Evolutionary conservation across 805 yeast species (phyloP).

Genomic region (Sugiyamaella mastotermitis): DNA sequence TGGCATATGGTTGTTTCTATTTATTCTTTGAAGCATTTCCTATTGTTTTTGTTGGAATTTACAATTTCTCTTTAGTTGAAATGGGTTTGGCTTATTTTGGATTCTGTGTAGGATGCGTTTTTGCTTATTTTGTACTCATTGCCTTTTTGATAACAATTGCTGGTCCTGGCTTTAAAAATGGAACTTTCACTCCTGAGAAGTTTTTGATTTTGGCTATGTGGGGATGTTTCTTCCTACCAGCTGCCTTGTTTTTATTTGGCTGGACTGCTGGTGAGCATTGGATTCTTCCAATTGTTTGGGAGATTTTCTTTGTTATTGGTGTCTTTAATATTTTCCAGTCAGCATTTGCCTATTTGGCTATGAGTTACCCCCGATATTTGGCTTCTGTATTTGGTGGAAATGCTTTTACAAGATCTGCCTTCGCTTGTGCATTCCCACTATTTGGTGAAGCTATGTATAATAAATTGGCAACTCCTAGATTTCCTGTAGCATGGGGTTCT

Average conservation of each 20-base stretch:
- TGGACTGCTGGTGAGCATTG: constrained; percentile 48
- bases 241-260: constrained; percentile 44
- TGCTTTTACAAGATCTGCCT: constrained; percentile 42
- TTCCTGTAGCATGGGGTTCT: constrained; percentile 57
- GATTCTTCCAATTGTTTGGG: constrained; percentile 44
- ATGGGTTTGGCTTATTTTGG: constrained; percentile 44
- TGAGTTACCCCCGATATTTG: constrained; percentile 42
- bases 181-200: constrained; percentile 14
- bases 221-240: constrained; percentile 32
- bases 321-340: constrained; percentile 45
- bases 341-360: constrained; percentile 42
- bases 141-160: constrained; percentile 5
- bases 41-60: constrained; percentile 40
- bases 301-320: constrained; percentile 34
- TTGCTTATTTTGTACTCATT: constrained; percentile 29
- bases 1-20: constrained; percentile 48
- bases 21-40: constrained; percentile 61
- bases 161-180: constrained; percentile 9
- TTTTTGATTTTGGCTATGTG: constrained; percentile 15
- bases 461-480: constrained; percentile 33
- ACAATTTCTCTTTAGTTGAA: constrained; percentile 44
- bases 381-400: constrained; percentile 60
- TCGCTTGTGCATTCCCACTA: constrained; percentile 58
- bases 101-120: constrained; percentile 39
- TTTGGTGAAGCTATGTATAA: constrained; percentile 57